Base-by-base conservation (phyloP, 345 rosid genomes). In the Euphorbia pulcherrima region DNA sequence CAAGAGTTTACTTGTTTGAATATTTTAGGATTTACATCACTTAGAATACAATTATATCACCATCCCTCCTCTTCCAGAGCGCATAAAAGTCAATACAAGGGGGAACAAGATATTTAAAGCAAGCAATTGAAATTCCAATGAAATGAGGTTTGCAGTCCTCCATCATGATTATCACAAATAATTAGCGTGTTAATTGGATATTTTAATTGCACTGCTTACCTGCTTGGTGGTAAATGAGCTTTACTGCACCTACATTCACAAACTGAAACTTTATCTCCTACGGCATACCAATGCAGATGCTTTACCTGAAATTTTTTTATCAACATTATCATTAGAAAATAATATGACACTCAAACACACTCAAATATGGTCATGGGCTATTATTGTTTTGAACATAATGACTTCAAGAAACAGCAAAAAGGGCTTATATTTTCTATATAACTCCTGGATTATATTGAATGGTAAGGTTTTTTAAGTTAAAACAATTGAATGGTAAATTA, bases 221-320 rank as follows among this genome's bases (percentile, higher is more conserved):
- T 93, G 97, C 97, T 93, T 69, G 98, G 89, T 48, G 97, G 98
- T 68, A 93, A 74, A 60, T 79, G 80, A 35, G 97, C 95, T 84
- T 94, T 84, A 68, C 84, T 85, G 82, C 92, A 85, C 80, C 97
- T 82, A 73, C 98, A 93, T 72, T 93, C 98, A 67, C 95, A 90
- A 67, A 86, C 52, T 60, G 95, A 87, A 75, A 87, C 84, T 77
- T 87, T 74, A 62, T 85, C 89, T 60, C 87, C 88, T 55, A 85
- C 76, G 58, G 62, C 75, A 83, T 86, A 93, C 96, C 96, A 93
- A 75, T 93, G 92, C 89, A 93, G 70, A 80, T 90, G 97, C 83
- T 90, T 90, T 70, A 93, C 98, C 98, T 93, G 83, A 68, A 66
- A 67, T 3, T 50, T 50, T 64, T 27, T 1, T 35, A 26, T 61